Percentiles rank a stretch among this genome's conserved stretches.
phyloP scores from a whole-genome alignment of 2,329 filamentous ascomycete genomes.

The Metarhizium rileyi region DNA sequence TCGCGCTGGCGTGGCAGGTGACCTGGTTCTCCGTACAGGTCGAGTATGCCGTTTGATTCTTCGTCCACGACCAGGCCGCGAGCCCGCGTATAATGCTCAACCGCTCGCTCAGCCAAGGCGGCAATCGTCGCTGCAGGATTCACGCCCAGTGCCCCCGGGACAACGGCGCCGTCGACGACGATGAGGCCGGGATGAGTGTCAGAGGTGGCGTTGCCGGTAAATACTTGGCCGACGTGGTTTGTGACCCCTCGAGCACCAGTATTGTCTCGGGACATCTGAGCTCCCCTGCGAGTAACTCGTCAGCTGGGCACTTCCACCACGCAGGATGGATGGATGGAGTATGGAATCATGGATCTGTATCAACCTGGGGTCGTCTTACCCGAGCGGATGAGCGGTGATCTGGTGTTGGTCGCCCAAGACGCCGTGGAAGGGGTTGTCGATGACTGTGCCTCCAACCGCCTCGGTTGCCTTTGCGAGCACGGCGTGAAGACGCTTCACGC shows the following conservation, averaged over 20 bases:
- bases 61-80: slow-evolving; percentile 34
- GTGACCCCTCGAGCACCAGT: slow-evolving; percentile 47
- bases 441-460: slow-evolving; percentile 49
- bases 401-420: slow-evolving; percentile 41
- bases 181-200: slow-evolving; percentile 49
- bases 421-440: slow-evolving; percentile 49
- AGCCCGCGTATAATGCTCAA: slow-evolving; percentile 38
- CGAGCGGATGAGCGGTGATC: slow-evolving; percentile 56
- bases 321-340: too few species aligned
- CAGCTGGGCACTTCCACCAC: not conserved
- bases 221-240: slow-evolving; percentile 52
- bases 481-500: slow-evolving; percentile 41
- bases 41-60: slow-evolving; percentile 36
- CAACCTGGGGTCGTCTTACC: slow-evolving; percentile 25
- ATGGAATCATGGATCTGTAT: too few species aligned
- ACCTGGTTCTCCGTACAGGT: slow-evolving; percentile 45
- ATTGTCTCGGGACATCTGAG: slow-evolving; percentile 50
- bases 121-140: slow-evolving; percentile 63
- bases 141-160: slow-evolving; percentile 53
- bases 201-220: slow-evolving; percentile 36
- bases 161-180: slow-evolving; percentile 50
- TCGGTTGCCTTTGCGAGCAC: slow-evolving; percentile 44
- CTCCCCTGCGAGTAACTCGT: slow-evolving; percentile 34
- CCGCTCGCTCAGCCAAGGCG: slow-evolving; percentile 55
- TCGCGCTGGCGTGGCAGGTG: slow-evolving; percentile 16